phyloP scores from a whole-genome alignment of 202 grass and related monocot genomes.

The Panicum virgatum region DNA sequence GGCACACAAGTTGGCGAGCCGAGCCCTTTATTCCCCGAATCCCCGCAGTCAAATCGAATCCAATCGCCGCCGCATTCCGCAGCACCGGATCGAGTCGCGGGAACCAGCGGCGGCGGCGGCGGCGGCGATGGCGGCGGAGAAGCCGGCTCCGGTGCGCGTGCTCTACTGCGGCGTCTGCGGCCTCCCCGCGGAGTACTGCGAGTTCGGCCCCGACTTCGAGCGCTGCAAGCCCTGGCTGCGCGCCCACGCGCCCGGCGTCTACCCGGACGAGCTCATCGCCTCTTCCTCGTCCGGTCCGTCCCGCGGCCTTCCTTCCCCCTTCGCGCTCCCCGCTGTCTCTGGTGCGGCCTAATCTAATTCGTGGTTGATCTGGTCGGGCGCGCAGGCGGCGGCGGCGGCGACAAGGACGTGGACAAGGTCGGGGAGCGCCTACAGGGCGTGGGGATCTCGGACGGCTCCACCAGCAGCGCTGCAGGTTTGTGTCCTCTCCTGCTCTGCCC shows the following conservation, averaged over 20 bases:
- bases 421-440: conserved; percentile 70
- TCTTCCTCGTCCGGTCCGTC: conserved; percentile 37
- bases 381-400: conserved; percentile 43
- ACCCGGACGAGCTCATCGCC: conserved; percentile 82
- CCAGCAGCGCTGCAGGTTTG: conserved; percentile 49
- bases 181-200: conserved; percentile 96
- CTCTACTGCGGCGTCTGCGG: conserved; percentile 88
- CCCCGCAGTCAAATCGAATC: neutral
- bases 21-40: neutral
- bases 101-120: neutral
- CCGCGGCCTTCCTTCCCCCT: neutral
- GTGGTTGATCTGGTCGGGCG: conserved; percentile 20
- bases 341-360: neutral
- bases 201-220: conserved; percentile 98
- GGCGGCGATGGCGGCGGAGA: conserved; percentile 59
- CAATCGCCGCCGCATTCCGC: neutral
- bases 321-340: neutral
- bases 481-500: neutral
- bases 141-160: conserved; percentile 72
- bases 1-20: conserved; percentile 15
- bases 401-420: conserved; percentile 71
- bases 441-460: conserved; percentile 64
- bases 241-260: conserved; percentile 75
- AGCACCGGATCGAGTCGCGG: neutral
- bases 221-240: conserved; percentile 98